Conservation (phyloP, 2,329 filamentous ascomycete genomes). For the Orbilia javanica region DNA sequence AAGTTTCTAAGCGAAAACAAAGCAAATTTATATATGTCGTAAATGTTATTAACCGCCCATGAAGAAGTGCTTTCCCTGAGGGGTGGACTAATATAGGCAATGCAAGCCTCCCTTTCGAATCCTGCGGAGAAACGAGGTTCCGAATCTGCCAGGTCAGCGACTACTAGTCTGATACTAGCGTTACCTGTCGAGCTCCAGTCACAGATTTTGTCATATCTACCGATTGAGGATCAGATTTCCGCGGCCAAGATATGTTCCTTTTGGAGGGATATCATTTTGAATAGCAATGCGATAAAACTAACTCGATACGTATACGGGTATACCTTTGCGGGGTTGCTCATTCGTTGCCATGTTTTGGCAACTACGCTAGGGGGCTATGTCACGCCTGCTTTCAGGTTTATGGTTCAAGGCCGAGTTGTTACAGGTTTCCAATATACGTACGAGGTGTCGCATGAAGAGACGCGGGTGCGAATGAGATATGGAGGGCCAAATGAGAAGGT, state of each 20-base stretch:
- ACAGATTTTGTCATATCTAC: constrained; percentile 17
- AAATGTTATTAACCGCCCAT: neutral
- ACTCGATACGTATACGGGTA: constrained; percentile 5
- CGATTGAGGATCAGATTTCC: constrained; percentile 19
- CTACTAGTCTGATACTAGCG: neutral
- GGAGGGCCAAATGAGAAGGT: neutral
- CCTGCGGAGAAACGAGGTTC: constrained; percentile 6
- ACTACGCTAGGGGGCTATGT: neutral
- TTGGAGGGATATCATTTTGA: constrained; percentile 23
- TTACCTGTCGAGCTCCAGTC: constrained; percentile 23
- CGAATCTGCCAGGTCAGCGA: neutral
- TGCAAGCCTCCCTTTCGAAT: neutral
- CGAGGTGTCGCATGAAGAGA: neutral
- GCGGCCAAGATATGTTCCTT: neutral
- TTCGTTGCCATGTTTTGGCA: neutral
- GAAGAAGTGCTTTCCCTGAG: neutral
- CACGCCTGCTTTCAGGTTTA: constrained; percentile 14
- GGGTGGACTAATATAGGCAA: neutral
- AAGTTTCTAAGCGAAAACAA: constrained; percentile 17
- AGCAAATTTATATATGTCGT: neutral
- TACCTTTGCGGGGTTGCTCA: neutral
- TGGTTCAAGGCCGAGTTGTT: constrained; percentile 7
- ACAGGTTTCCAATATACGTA: neutral
- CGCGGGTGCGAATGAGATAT: no score
- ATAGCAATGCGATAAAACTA: neutral